Conservation (phyloP, 2,329 filamentous ascomycete genomes). For the Ophiostoma piceae region DNA sequence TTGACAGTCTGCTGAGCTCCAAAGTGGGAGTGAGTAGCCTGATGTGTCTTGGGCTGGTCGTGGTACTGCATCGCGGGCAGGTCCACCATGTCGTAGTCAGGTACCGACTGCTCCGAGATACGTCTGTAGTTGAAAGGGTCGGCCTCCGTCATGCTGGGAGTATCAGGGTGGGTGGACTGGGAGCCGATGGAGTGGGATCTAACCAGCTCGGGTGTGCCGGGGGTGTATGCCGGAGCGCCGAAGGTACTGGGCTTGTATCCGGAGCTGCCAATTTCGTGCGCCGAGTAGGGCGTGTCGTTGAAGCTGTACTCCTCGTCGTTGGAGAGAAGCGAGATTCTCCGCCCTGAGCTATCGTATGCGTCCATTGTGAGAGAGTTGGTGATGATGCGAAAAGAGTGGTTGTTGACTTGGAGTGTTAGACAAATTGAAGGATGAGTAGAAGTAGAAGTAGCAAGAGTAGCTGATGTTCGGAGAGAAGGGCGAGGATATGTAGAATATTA, state of each 20-base stretch:
- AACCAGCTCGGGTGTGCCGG: slow-evolving; percentile 26
- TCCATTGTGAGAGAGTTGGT: slow-evolving; percentile 42
- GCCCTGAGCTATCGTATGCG: slow-evolving; percentile 51
- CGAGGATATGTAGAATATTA: neutral
- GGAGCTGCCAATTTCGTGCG: too few relatives aligned
- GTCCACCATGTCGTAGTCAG: neutral
- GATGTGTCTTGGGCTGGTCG: neutral
- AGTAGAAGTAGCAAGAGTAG: neutral
- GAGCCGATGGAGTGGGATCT: neutral
- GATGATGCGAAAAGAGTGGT: slow-evolving; percentile 20
- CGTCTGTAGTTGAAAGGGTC: slow-evolving; percentile 32
- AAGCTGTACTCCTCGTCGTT: slow-evolving; percentile 29
- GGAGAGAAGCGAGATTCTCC: slow-evolving; percentile 52
- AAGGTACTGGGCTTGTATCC: neutral
- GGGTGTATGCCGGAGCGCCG: neutral
- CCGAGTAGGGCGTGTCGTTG: neutral
- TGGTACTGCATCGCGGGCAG: neutral
- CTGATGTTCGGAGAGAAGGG: neutral
- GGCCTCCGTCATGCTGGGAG: slow-evolving; percentile 38
- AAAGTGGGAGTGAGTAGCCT: neutral
- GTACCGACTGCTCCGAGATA: neutral
- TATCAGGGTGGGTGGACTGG: slow-evolving; percentile 27
- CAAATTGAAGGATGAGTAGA: neutral
- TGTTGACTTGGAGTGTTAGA: neutral
- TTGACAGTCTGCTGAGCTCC: neutral